Conservation (phyloP, 192 early-diverging fungal species). For the Chytriomyces sp. region DNA sequence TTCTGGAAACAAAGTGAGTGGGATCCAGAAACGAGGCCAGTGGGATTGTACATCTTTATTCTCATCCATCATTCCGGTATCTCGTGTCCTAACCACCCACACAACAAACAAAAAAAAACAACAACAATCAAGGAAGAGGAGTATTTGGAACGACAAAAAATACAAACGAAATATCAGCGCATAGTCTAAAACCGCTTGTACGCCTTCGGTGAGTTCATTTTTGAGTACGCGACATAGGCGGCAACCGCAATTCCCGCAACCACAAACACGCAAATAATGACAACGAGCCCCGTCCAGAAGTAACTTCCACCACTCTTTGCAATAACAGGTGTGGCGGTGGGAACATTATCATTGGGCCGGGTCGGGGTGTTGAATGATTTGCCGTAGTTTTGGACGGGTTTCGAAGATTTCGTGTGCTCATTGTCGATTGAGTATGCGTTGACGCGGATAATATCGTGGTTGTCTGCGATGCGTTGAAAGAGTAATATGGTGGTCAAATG, state of each 20-base stretch:
- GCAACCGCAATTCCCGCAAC: conserved; percentile 41
- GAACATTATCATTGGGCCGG: neutral
- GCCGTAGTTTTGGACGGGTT: neutral
- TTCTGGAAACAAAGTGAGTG: too few relatives aligned
- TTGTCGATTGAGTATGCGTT: conserved; percentile 45
- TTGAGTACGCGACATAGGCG: conserved; percentile 40
- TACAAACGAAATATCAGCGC: neutral
- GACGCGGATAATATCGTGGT: conserved; percentile 48
- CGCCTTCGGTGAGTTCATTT: conserved; percentile 42
- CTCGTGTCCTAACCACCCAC: neutral
- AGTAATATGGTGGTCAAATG: neutral
- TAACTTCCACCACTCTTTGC: conserved; percentile 11
- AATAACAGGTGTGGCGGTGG: neutral
- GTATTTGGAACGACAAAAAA: conserved; percentile 1
- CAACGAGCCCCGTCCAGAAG: neutral
- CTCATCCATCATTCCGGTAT: too few relatives aligned
- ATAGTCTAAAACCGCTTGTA: conserved; percentile 60
- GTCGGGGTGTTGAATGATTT: neutral
- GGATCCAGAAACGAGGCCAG: too few relatives aligned
- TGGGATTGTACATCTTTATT: too few relatives aligned
- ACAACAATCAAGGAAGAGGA: neutral
- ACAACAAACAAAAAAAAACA: neutral
- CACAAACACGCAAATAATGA: conserved; percentile 43
- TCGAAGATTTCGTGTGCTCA: conserved; percentile 8
- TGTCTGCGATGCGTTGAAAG: conserved; percentile 23